Evolutionary conservation across 2,329 filamentous ascomycete genomes (phyloP).

Genomic region (Colletotrichum limetticola): DNA sequence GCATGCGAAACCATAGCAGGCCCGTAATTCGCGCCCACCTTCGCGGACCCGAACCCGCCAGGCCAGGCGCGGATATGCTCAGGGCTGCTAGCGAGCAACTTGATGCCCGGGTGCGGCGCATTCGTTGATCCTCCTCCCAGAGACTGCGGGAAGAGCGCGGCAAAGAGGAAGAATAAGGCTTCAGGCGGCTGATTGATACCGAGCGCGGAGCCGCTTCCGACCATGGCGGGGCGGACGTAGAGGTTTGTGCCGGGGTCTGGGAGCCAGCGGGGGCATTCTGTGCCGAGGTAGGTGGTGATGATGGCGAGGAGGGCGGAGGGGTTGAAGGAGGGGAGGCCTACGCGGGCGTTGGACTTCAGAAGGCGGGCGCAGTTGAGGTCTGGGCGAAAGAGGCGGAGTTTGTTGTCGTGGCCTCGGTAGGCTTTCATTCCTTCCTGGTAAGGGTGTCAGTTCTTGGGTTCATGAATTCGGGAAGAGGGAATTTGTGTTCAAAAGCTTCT

Average conservation of each 20-base stretch:
- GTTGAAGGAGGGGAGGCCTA: constrained; percentile 73
- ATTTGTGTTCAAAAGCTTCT: too few species aligned
- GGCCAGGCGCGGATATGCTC: constrained; percentile 46
- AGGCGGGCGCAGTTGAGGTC: constrained; percentile 69
- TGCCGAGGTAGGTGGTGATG: constrained; percentile 66
- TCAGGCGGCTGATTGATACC: constrained; percentile 72
- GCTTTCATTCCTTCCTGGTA: constrained; percentile 71
- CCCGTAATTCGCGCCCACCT: constrained; percentile 73
- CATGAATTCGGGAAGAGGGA: too few species aligned
- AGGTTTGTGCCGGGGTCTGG: constrained; percentile 68
- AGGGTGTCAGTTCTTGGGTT: too few species aligned
- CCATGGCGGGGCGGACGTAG: constrained; percentile 74
- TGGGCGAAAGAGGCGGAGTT: constrained; percentile 74
- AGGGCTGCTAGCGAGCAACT: constrained; percentile 5
- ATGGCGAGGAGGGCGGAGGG: constrained; percentile 71
- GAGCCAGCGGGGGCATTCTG: constrained; percentile 70
- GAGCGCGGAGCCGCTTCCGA: constrained; percentile 69
- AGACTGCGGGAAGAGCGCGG: constrained; percentile 41
- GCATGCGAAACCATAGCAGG: constrained; percentile 66
- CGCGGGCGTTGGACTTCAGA: constrained; percentile 59
- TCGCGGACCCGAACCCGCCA: constrained; percentile 71
- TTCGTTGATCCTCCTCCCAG: not conserved
- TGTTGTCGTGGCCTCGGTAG: constrained; percentile 76
- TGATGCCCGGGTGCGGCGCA: constrained; percentile 1
- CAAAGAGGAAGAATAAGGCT: constrained; percentile 73